Percentiles rank a stretch among this genome's conserved stretches.
Evolutionary conservation across 2,329 filamentous ascomycete species (phyloP).

Genomic region (Trichocomaceae sp.): DNA sequence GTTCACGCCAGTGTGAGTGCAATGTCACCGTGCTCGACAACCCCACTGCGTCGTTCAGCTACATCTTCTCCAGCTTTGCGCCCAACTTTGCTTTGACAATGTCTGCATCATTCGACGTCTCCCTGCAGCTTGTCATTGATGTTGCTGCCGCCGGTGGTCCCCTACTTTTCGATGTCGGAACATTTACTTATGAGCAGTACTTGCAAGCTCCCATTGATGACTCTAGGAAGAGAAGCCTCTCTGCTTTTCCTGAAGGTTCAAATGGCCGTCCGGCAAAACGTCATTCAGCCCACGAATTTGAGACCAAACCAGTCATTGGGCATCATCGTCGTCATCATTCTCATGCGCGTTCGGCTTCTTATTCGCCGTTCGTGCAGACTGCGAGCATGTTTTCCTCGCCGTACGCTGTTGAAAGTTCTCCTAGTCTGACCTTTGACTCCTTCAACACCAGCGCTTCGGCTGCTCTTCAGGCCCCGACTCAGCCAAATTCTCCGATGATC

Average conservation of each 20-base stretch:
- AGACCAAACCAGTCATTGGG: conserved; percentile 45
- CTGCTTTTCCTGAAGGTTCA: conserved; percentile 43
- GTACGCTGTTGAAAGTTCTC: conserved; percentile 32
- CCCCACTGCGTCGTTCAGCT: conserved; percentile 58
- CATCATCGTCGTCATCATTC: conserved; percentile 43
- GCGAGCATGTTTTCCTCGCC: conserved; percentile 35
- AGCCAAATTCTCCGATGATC: conserved; percentile 44
- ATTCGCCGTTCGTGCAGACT: conserved; percentile 45
- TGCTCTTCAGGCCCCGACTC: conserved; percentile 38
- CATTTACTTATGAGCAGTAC: conserved; percentile 54
- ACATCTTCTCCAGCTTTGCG: conserved; percentile 64
- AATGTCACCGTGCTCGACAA: conserved; percentile 56
- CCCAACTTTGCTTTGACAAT: conserved; percentile 58
- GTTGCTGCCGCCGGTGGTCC: conserved; percentile 48
- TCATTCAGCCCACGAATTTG: conserved; percentile 41
- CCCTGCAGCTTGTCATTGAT: conserved; percentile 55
- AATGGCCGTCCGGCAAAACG: conserved; percentile 45
- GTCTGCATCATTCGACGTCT: conserved; percentile 50
- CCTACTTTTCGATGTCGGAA: conserved; percentile 51
- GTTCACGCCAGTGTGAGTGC: conserved; percentile 65
- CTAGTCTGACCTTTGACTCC: conserved; percentile 36
- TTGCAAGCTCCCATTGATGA: conserved; percentile 34
- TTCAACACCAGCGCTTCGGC: conserved; percentile 36
- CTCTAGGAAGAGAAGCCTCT: conserved; percentile 53
- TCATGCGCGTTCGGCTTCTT: conserved; percentile 43